These are phyloP conservation scores for Agarophyton chilense DNA, from an alignment of 23 red algal species.

Conservation along the genomic window DNA sequence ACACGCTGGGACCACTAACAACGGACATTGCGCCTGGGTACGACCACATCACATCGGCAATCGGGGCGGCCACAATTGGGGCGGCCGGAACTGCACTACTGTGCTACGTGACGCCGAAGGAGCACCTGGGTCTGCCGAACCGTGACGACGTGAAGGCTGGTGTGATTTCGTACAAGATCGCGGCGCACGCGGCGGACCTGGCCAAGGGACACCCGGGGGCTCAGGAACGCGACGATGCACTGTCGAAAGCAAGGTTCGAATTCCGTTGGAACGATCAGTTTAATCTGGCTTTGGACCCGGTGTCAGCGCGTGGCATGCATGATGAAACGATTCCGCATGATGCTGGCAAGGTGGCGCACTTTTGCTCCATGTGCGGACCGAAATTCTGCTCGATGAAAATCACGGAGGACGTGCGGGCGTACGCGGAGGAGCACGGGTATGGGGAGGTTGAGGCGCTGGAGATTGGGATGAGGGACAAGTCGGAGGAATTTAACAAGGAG, in stretches of 20 bases:
- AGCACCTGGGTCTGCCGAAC: constrained; percentile 97
- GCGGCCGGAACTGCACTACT: constrained; percentile 87
- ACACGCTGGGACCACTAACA: constrained; percentile 94
- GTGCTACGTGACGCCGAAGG: constrained; percentile 99
- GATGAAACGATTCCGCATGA: constrained; percentile 97
- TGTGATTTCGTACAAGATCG: constrained; percentile 97
- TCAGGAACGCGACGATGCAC: constrained; percentile 91
- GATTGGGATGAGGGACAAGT: constrained; percentile 88
- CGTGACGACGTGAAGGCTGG: constrained; percentile 97
- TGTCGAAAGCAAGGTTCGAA: constrained; percentile 95
- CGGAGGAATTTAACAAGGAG: constrained; percentile 70
- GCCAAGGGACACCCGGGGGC: constrained; percentile 92
- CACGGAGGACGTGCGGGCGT: constrained; percentile 91
- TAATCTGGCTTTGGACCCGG: constrained; percentile 92
- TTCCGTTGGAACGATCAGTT: constrained; percentile 99
- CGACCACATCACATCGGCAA: constrained; percentile 97
- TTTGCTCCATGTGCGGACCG: constrained; percentile 98
- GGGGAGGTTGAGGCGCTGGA: constrained; percentile 68
- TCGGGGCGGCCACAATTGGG: constrained; percentile 97
- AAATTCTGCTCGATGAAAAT: constrained; percentile 99
- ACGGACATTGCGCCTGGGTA: constrained; percentile 97
- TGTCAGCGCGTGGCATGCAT: constrained; percentile 82
- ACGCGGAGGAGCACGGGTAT: constrained; percentile 92
- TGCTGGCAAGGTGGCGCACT: constrained; percentile 91
- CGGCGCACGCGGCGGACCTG: constrained; percentile 97